Evolutionary conservation across 352 stramenopile species (phyloP), one percentile per base, ranked within the genome.

Genomic region (Peronospora tabacina): DNA sequence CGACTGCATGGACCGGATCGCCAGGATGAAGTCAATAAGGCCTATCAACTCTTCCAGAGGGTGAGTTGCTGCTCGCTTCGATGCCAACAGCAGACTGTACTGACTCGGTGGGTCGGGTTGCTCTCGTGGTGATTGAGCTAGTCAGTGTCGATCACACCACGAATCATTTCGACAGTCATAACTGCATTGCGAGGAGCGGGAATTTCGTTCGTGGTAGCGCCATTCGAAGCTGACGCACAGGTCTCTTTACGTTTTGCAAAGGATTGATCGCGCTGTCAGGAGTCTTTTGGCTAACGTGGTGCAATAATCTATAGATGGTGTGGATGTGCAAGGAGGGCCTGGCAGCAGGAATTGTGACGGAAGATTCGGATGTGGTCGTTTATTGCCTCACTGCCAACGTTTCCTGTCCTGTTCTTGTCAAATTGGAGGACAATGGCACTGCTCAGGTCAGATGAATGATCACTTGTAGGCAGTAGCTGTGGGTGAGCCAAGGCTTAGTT

Each of bases 321-420:
- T 90, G 75, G 73, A 78, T 90, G 65, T 87, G 75, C 58, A 87
- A 87, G 40, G 52, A 65, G 26, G 65, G 71, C 0, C 40, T 67
- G 10, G 74, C 74, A 0, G 66, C 66, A 16, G 79, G 70, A 16
- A 90, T 90, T 55, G 61, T 90, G n/a, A 87, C 75, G 15, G 79
- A 90, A 58, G 79, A 87, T 58, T 90, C 79, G 52, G 75, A 90
- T 38, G 74, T 90, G 42, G 63, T 90, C 12, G 70, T 90, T 5
- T 90, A 90, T 51, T 84, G 75, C 68, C 38, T 87, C 22, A 68
- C 76, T 3, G 61, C 67, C 10, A 67, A 69, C 32, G 60, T 84
- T 5, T 61, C 68, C 11, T 58, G 51, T 20, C 74, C 72, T 30
- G 71, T 90, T 19, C 65, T 90, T 16, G 76, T 87, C 60, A 87